A percentile compares a stretch with the other conserved stretches of the same genome.
These are phyloP conservation scores for Thermomyces lanuginosus DNA, from an alignment of 2,329 filamentous ascomycete species.

Conservation along the genomic window DNA sequence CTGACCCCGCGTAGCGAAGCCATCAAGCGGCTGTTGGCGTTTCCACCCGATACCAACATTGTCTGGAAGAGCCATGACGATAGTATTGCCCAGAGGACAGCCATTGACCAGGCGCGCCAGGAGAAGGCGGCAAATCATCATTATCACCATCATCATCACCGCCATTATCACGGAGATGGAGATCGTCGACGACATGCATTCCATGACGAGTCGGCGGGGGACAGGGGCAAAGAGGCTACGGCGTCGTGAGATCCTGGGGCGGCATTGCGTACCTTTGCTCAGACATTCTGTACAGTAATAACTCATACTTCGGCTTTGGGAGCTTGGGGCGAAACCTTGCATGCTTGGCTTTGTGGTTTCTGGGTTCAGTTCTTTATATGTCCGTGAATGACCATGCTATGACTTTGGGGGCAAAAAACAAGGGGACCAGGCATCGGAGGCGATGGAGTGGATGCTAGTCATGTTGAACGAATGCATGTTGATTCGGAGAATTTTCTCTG, in stretches of 20 bases:
- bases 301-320: no score
- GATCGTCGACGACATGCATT: conserved; percentile 28
- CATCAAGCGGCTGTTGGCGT: conserved; percentile 74
- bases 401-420: no score
- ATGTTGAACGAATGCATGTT: no score
- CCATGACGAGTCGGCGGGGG: conserved; percentile 28
- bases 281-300: conserved; percentile 25
- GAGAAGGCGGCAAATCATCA: conserved; percentile 47
- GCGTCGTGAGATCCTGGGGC: conserved; percentile 20
- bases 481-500: no score
- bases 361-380: no score
- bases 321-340: no score
- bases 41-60: conserved; percentile 77
- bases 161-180: conserved; percentile 17
- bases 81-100: conserved; percentile 79
- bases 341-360: no score
- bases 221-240: conserved; percentile 26
- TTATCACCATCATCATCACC: conserved; percentile 19
- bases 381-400: no score
- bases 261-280: conserved; percentile 11
- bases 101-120: conserved; percentile 79
- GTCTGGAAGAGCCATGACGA: conserved; percentile 94
- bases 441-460: no score
- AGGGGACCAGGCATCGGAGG: no score
- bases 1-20: conserved; percentile 51